Base-by-base conservation (phyloP, 2,329 filamentous ascomycete genomes). In the Rachicladosporium sp. region DNA sequence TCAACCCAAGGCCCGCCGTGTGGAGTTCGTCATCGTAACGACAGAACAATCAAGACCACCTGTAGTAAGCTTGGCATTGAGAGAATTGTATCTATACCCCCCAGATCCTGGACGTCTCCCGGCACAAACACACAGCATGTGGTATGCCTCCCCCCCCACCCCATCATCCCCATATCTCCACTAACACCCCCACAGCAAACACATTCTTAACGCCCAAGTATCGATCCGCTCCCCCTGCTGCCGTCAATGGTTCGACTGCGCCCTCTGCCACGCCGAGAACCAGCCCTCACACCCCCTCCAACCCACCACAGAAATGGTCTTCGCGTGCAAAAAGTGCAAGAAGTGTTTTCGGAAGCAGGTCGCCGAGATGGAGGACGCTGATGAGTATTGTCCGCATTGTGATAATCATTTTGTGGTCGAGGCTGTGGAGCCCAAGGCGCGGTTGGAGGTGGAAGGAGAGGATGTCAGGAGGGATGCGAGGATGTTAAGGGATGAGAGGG, bases 311-410 rank as follows among this genome's bases (percentile, higher is more conserved):
- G 91, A 98, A 57, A 93, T 98, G 86, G 75, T 70, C 30, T 96
- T 98, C 57, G 86, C 85, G 38, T 98, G 91, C 75, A 98, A 98
- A 56, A 98, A 98, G 69, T 98, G 91, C 78, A 88, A 82, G 52
- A 98, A 98, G 66, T 88, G 81, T 64, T 98, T 98, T 70, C 82
- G 91, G 51, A 98, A 96, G 61, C 85, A 98, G 55, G 82, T 82
- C 34, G 68, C 76, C 48, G 84, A 94, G 60, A 95, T 94, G 54
- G 91, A 98, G 52, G 91, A 98, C 52, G 81, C 84, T 59, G 91
- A 98, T 67, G 93, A 98, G 62, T 98, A 93, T 71, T 98, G 91
- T 69, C 93, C 91, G 13, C 85, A 95, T 67, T 98, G 91, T 69
- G 91, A 98, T 60, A 98, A 98, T 67, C 93, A 98, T 65, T 98